Percentiles rank a stretch among this genome's conserved stretches.
Conservation (phyloP, 768 basidiomycete genomes). For the Baorangia bicolor region DNA sequence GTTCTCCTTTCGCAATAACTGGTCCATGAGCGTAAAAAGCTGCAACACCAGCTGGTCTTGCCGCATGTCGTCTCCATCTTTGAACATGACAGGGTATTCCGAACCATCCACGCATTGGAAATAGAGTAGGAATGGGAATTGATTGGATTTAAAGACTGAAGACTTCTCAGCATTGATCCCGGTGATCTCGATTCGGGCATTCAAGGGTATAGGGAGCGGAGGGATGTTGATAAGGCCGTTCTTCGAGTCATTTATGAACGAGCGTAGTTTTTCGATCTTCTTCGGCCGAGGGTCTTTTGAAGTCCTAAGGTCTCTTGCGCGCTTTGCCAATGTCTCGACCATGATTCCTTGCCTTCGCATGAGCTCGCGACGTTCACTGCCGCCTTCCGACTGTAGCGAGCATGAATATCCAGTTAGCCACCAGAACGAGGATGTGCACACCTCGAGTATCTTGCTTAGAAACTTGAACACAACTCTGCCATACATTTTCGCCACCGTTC, state of each 20-base stretch:
- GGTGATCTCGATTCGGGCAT: slow-evolving; percentile 79
- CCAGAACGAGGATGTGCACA: slow-evolving; percentile 29
- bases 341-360: slow-evolving; percentile 90
- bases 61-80: slow-evolving; percentile 97
- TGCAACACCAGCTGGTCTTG: slow-evolving; percentile 99
- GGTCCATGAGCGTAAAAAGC: slow-evolving; percentile 98
- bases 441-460: slow-evolving; percentile 86
- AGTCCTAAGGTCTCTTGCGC: slow-evolving; percentile 82
- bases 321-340: slow-evolving; percentile 79
- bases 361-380: slow-evolving; percentile 80
- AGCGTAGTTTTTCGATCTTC: slow-evolving; percentile 95
- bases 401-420: neutral
- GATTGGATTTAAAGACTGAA: slow-evolving; percentile 95
- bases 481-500: slow-evolving; percentile 89
- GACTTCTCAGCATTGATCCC: slow-evolving; percentile 92
- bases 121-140: slow-evolving; percentile 87
- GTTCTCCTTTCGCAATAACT: slow-evolving; percentile 90
- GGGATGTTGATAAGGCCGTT: slow-evolving; percentile 77
- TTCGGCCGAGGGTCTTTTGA: slow-evolving; percentile 94
- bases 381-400: slow-evolving; percentile 60
- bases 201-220: slow-evolving; percentile 84
- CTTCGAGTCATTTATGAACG: slow-evolving; percentile 81
- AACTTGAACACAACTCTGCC: slow-evolving; percentile 88
- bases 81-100: slow-evolving; percentile 95
- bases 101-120: slow-evolving; percentile 83